Evolutionary conservation across 345 rosid species (phyloP).

Genomic region (Corymbia maculata): DNA sequence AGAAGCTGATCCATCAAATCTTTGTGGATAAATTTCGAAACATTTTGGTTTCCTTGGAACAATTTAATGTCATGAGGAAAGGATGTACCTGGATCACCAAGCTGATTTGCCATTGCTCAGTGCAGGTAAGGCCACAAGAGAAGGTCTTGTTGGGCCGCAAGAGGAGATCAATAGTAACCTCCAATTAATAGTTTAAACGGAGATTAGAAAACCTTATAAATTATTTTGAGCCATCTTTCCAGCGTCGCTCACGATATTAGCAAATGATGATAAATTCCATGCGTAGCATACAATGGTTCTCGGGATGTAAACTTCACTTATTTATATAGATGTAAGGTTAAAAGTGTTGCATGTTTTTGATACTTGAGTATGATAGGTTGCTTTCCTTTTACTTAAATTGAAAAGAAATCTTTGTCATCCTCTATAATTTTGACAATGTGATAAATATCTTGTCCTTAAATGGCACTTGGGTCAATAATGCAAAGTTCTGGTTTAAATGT

Average conservation of each 20-base stretch:
- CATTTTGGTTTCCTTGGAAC: not conserved
- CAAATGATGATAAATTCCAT: too few species aligned
- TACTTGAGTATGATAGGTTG: not conserved
- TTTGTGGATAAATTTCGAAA: too few species aligned
- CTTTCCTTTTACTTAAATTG: not conserved
- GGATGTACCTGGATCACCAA: not conserved
- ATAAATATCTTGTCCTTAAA: not conserved
- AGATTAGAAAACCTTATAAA: not conserved
- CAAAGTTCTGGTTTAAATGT: not conserved
- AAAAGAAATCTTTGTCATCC: not conserved
- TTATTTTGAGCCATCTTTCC: not conserved
- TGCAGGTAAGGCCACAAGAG: not conserved
- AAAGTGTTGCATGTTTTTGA: not conserved
- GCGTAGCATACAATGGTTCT: too few species aligned
- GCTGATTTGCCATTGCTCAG: not conserved
- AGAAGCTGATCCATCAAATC: not conserved
- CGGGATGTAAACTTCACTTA: not conserved
- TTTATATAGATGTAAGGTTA: too few species aligned
- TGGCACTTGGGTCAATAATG: not conserved
- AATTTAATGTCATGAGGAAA: not conserved
- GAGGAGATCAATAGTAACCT: not conserved
- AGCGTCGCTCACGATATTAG: not conserved
- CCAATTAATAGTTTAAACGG: not conserved
- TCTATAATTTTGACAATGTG: too few species aligned
- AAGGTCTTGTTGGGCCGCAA: not conserved